Percentiles rank a stretch among this genome's conserved stretches.
These are phyloP conservation scores for Tulasnella sp. DNA, from an alignment of 768 basidiomycete species.

Conservation along the genomic window DNA sequence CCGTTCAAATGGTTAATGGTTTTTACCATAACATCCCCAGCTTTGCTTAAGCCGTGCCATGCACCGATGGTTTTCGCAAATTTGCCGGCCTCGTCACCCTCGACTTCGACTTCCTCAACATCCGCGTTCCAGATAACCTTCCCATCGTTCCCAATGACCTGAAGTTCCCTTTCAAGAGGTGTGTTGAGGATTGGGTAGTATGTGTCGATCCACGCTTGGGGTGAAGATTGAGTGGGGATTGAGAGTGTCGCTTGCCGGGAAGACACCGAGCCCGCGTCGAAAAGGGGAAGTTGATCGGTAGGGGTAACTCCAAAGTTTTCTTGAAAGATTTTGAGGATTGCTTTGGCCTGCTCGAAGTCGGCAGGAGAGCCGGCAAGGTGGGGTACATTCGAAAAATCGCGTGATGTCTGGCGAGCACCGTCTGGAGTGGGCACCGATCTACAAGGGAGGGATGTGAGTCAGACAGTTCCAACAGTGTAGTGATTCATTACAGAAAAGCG, in stretches of 20 bases:
- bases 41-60: slow-evolving; percentile 78
- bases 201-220: slow-evolving; percentile 68
- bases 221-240: slow-evolving; percentile 31
- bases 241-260: slow-evolving; percentile 57
- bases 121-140: slow-evolving; percentile 52
- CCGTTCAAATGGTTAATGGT: neutral
- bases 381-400: slow-evolving; percentile 50
- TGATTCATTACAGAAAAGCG: too few relatives aligned
- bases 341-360: slow-evolving; percentile 50
- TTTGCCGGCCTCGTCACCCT: slow-evolving; percentile 55
- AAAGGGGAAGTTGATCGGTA: slow-evolving; percentile 39
- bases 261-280: slow-evolving; percentile 51
- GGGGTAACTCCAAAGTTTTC: slow-evolving; percentile 38
- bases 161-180: slow-evolving; percentile 52
- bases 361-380: slow-evolving; percentile 57
- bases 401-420: slow-evolving; percentile 47
- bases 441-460: neutral
- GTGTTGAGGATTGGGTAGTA: slow-evolving; percentile 86
- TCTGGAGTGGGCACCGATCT: slow-evolving; percentile 46
- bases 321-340: slow-evolving; percentile 56
- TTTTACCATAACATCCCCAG: slow-evolving; percentile 47
- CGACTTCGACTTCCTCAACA: slow-evolving; percentile 60
- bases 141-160: slow-evolving; percentile 49
- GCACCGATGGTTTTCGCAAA: slow-evolving; percentile 55
- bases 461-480: too few relatives aligned